Evolutionary conservation across 805 yeast genomes (phyloP), one percentile per base, ranked within the genome.

Genomic region (Kodamaea fukazawae): DNA sequence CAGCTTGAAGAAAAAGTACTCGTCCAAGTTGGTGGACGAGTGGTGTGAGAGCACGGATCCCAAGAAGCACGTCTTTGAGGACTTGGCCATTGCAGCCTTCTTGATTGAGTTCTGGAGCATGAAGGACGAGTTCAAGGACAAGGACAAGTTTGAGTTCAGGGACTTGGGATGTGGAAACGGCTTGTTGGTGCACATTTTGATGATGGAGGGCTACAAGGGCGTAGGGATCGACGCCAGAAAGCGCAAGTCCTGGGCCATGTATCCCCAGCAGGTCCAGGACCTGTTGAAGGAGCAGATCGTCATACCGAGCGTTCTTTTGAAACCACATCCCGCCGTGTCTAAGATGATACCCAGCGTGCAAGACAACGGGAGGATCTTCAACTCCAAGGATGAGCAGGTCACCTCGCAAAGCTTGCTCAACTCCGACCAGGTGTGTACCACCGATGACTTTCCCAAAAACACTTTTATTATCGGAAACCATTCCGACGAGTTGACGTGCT

Each of bases 1-100:
- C 18, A 68, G 76, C 14, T 69, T 91, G 53, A 91, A 91, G 61
- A 86, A 84, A 58, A 85, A 82, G 59, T 85, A 90, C 58, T 87
- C 96, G 0, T 77, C 81, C 18, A 61, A 65, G 12, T 64, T 91
- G 35, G 89, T 89, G 9, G 86, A 81, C 29, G 75, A 73, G 47
- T 91, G 98, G 98, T 79, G 74, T n/a, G 98, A 91, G 61, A 80
- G 83, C 22, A 91, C 98, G 2, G 97, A 91, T 61, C 97, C 97
- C 2, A 77, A 83, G 50, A 91, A 91, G 58, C 98, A 91, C 63
- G 97, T 91, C 0, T 91, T 90, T 65, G 98, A 91, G 67, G 98
- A 91, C 58, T 76, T 91, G 38, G 95, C 96, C 3, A 90, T 91
- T 50, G 97, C 97, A 1, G 96, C 97, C 0, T 91, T 91, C 51